Evolutionary conservation across 306 rosid genomes (phyloP).

Genomic region (Senna siamea): DNA sequence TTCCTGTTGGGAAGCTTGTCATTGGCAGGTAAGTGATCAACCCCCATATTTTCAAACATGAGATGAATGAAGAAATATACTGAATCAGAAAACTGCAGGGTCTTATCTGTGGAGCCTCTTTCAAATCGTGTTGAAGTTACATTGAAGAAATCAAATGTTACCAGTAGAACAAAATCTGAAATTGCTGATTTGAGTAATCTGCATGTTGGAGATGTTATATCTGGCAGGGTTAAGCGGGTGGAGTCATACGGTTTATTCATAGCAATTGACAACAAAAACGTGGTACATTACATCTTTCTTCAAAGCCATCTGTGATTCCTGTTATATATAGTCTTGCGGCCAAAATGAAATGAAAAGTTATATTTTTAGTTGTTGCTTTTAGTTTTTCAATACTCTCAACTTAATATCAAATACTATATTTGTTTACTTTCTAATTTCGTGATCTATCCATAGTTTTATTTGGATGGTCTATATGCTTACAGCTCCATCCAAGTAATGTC

Average conservation of each 20-base stretch:
- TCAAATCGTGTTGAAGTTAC: slow-evolving; percentile 91
- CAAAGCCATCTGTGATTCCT: slow-evolving; percentile 25
- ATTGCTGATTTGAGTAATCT: slow-evolving; percentile 59
- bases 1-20: slow-evolving; percentile 85
- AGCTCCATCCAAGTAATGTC: slow-evolving; percentile 5
- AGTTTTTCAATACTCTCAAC: neutral
- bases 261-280: slow-evolving; percentile 62
- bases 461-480: slow-evolving; percentile 12
- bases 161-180: slow-evolving; percentile 46
- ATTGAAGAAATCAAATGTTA: slow-evolving; percentile 56
- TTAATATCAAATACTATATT: neutral
- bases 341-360: neutral
- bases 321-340: neutral
- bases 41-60: slow-evolving; percentile 16
- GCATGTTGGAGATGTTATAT: slow-evolving; percentile 67
- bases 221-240: slow-evolving; percentile 82
- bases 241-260: slow-evolving; percentile 91
- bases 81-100: slow-evolving; percentile 62
- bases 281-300: slow-evolving; percentile 54
- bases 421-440: slow-evolving; percentile 3
- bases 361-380: neutral
- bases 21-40: slow-evolving; percentile 63
- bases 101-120: slow-evolving; percentile 79
- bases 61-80: slow-evolving; percentile 32
- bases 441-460: slow-evolving; percentile 7